Evolutionary conservation across 768 basidiomycete species (phyloP).

Genomic region (Mycena chlorophos): DNA sequence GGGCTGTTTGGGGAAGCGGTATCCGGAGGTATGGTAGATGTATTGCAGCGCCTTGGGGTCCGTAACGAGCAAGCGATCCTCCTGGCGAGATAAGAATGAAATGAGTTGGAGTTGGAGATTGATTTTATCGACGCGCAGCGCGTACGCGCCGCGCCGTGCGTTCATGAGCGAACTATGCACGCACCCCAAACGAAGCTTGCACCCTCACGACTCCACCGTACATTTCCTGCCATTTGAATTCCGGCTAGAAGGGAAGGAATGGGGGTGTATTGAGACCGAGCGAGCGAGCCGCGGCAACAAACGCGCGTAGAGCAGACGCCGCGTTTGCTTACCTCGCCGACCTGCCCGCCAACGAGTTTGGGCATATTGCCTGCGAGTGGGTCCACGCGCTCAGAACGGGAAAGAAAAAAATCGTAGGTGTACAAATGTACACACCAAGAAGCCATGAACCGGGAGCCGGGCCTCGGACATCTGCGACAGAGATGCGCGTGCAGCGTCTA

Average conservation of each 20-base stretch:
- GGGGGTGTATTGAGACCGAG: conserved; percentile 11
- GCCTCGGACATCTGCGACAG: conserved; percentile 36
- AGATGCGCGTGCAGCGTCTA: conserved; percentile 33
- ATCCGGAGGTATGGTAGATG: conserved; percentile 44
- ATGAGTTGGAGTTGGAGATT: too few relatives aligned
- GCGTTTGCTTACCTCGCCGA: conserved; percentile 32
- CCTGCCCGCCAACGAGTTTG: conserved; percentile 34
- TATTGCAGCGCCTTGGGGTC: conserved; percentile 52
- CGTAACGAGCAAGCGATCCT: conserved; percentile 44
- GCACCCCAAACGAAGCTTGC: conserved; percentile 40
- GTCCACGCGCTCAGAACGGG: background rate
- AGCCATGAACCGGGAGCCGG: conserved; percentile 40
- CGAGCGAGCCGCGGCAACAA: conserved; percentile 6
- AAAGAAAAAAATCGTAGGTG: background rate
- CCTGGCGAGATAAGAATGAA: conserved; percentile 27
- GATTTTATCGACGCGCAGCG: too few relatives aligned
- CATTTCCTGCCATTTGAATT: conserved; percentile 45
- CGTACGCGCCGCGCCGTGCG: too few relatives aligned
- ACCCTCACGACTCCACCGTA: conserved; percentile 43
- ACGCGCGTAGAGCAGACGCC: too few relatives aligned
- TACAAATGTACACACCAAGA: conserved; percentile 34
- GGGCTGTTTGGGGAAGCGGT: conserved; percentile 43
- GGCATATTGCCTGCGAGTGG: conserved; percentile 29
- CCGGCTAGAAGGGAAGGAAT: conserved; percentile 30
- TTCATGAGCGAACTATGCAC: conserved; percentile 7